Evolutionary conservation across 1,139 yeast genomes (phyloP), one percentile per base, ranked within the genome.

Genomic region (Zygosaccharomyces sapae): DNA sequence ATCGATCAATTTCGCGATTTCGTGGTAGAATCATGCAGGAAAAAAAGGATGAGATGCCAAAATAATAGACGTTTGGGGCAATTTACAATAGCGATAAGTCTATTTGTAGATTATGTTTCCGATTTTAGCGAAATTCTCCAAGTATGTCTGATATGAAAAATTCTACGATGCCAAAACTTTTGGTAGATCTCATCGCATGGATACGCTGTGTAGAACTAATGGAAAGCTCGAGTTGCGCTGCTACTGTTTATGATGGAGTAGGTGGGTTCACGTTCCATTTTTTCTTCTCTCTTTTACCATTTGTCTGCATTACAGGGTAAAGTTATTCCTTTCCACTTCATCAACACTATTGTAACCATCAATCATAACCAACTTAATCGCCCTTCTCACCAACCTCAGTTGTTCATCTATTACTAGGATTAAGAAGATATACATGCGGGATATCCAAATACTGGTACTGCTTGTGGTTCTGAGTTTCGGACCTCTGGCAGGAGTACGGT

Each of bases 371-470:
- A 12, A 13, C 16, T 31, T 31, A 31, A 1, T 31, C 34, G 6
- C 18, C 34, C 16, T 3, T 31, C 13, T 31, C 5, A 6, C 9
- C 18, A 8, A 31, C 19, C 8, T 31, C 16, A 12, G 8, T 18
- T 31, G 34, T 5, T 12, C 13, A 18, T 31, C 34, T 31, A 6
- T 22, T 22, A 22, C 25, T 22, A 22, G 8, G 7, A 31, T 13
- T 31, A 31, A 31, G 10, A 12, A 30, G 22, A 29, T 36, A 40
- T 45, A 33, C 22, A 45, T 45, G 48, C 44, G 29, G 42, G 39
- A 37, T 22, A 35, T 37, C 40, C 38, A 45, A 24, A 46, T 41
- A 37, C 40, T 46, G 39, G 44, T 35, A n/a, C 27, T 48, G 34
- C 36, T 43, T 18, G 42, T 43, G 45, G 43, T 43, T 4, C 29